Conservation (phyloP, 1,284 basidiomycete genomes). For the Takashimella tepidaria region DNA sequence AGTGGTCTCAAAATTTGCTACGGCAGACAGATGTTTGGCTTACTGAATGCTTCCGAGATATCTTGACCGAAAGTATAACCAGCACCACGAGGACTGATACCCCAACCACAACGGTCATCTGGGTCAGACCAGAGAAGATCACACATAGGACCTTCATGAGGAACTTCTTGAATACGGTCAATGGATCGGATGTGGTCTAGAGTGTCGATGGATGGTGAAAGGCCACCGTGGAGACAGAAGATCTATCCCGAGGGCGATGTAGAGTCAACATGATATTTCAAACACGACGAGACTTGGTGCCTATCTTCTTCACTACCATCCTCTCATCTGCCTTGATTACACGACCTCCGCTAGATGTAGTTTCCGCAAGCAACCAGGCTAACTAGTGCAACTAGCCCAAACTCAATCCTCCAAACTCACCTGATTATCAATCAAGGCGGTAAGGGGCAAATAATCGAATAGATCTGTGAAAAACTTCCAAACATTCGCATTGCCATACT, state of each 20-base stretch:
- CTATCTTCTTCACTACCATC: background rate
- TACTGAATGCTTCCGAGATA: constrained; percentile 63
- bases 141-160: constrained; percentile 99
- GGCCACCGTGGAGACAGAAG: constrained; percentile 97
- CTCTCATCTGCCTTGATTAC: no score
- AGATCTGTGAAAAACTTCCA: constrained; percentile 99
- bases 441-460: constrained; percentile 96
- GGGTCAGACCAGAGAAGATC: constrained; percentile 99
- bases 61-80: constrained; percentile 99
- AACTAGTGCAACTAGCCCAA: no score
- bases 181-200: constrained; percentile 98
- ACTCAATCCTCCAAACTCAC: no score
- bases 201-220: constrained; percentile 98
- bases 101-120: constrained; percentile 99
- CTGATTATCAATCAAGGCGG: constrained; percentile 97
- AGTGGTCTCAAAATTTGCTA: background rate
- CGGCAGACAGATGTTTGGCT: constrained; percentile 6
- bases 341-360: no score
- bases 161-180: constrained; percentile 97
- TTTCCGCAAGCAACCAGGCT: no score
- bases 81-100: constrained; percentile 96
- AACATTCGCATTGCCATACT: constrained; percentile 99
- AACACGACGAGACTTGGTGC: no score
- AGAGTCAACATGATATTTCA: no score
- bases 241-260: no score